Evolutionary conservation across 371 early-diverging fungal genomes (phyloP).

Genomic region (Mycotypha africana): DNA sequence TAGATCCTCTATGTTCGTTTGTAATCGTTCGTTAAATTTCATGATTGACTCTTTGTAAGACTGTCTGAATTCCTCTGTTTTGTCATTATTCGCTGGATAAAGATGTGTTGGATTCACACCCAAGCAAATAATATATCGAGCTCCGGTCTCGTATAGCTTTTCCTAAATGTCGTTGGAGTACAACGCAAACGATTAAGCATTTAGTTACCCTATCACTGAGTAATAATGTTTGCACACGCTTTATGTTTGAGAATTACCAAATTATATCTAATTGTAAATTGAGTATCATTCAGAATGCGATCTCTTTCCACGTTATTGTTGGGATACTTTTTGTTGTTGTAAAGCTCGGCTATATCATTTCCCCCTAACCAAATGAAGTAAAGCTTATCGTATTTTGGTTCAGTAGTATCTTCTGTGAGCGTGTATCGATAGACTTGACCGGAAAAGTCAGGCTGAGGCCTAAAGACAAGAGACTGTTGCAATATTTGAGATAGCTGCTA

Average conservation of each 20-base stretch:
- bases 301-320: not conserved
- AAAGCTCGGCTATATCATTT: slow-evolving; percentile 10
- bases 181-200: no score
- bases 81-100: no score
- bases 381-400: not conserved
- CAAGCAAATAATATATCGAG: no score
- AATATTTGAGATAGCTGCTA: not conserved
- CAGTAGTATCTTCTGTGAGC: not conserved
- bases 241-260: slow-evolving; percentile 1
- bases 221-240: no score
- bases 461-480: not conserved
- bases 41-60: no score
- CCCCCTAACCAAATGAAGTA: slow-evolving; percentile 14
- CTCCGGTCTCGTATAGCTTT: no score
- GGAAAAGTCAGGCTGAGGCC: not conserved
- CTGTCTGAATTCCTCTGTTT: no score
- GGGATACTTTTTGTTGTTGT: not conserved
- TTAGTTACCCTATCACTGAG: no score
- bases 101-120: no score
- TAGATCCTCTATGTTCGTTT: no score
- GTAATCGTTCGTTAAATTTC: no score
- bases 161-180: no score
- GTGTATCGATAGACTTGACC: slow-evolving; percentile 1
- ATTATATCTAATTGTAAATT: not conserved
- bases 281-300: not conserved